phyloP scores from a whole-genome alignment of 495 filamentous ascomycete species.

The Aspergillus sclerotiicarbonarius region DNA sequence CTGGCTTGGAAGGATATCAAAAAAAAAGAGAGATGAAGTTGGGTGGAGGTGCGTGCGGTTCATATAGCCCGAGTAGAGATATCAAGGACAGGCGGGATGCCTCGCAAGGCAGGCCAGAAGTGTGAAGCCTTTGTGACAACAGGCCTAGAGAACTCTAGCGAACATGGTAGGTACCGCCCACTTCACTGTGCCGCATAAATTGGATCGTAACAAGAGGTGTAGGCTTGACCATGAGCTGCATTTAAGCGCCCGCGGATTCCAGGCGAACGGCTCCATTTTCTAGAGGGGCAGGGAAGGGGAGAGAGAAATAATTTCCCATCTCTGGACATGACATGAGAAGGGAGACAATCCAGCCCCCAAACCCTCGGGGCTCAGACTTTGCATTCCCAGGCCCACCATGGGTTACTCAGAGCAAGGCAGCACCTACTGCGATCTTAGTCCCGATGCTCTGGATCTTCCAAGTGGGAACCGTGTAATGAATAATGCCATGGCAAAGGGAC shows the following conservation, averaged over 20 bases:
- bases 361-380: constrained; percentile 28
- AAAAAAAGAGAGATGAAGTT: not conserved
- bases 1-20: not conserved
- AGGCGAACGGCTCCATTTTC: constrained; percentile 16
- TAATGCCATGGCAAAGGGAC: constrained; percentile 13
- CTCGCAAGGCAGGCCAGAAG: constrained; percentile 39
- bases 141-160: constrained; percentile 39
- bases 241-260: constrained; percentile 39
- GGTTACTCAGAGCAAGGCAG: constrained; percentile 20
- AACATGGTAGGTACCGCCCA: constrained; percentile 32
- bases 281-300: constrained; percentile 11
- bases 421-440: constrained; percentile 19
- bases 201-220: constrained; percentile 26
- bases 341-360: constrained; percentile 25
- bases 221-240: constrained; percentile 38
- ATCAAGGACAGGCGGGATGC: constrained; percentile 34
- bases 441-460: constrained; percentile 25
- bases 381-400: constrained; percentile 24
- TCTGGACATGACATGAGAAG: constrained; percentile 21
- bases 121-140: constrained; percentile 33
- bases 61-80: constrained; percentile 24
- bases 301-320: constrained; percentile 15
- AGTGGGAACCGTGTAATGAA: constrained; percentile 19
- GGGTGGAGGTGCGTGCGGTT: constrained; percentile 14
- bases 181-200: constrained; percentile 36